Percentiles rank a stretch among this genome's conserved stretches.
These are phyloP conservation scores for Parastagonospora avenae DNA, from an alignment of 2,329 filamentous ascomycete species.

Conservation along the genomic window DNA sequence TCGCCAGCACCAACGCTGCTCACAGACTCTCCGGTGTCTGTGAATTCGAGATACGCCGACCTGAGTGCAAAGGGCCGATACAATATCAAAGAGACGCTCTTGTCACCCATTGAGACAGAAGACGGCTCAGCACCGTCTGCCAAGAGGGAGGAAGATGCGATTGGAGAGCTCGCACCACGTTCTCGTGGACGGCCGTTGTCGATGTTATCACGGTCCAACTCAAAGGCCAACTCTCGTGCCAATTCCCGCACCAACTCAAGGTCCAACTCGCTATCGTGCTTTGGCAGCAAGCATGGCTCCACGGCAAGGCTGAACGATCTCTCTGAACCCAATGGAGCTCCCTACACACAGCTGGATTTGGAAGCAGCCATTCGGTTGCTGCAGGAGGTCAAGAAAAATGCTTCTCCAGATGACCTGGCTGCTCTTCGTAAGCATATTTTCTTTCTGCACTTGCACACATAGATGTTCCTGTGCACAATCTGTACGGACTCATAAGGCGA, in stretches of 20 bases:
- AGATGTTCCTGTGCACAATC: not conserved
- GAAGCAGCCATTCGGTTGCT: slow-evolving; percentile 52
- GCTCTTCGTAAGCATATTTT: slow-evolving; percentile 43
- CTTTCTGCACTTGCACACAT: not conserved
- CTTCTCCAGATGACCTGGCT: slow-evolving; percentile 55
- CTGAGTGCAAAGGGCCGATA: slow-evolving; percentile 34
- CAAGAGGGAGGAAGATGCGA: slow-evolving; percentile 24
- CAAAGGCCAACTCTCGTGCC: slow-evolving; percentile 21
- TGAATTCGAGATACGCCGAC: slow-evolving; percentile 31
- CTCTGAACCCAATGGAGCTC: slow-evolving; percentile 35
- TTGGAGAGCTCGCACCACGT: slow-evolving; percentile 26
- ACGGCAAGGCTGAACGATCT: slow-evolving; percentile 28
- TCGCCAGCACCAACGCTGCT: slow-evolving; percentile 23
- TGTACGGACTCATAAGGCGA: too few relatives aligned
- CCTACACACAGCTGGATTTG: slow-evolving; percentile 47
- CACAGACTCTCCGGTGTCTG: slow-evolving; percentile 27
- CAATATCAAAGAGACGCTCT: slow-evolving; percentile 35
- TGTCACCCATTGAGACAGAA: slow-evolving; percentile 34
- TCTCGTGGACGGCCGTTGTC: slow-evolving; percentile 33
- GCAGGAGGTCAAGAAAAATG: slow-evolving; percentile 55
- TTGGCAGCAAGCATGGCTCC: slow-evolving; percentile 27
- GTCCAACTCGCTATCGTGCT: slow-evolving; percentile 34
- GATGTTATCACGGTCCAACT: slow-evolving; percentile 34
- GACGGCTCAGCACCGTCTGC: slow-evolving; percentile 17
- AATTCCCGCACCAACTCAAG: slow-evolving; percentile 26